These are phyloP conservation scores for Alternaria sp. DNA, from an alignment of 2,329 filamentous ascomycete genomes.

Conservation along the genomic window DNA sequence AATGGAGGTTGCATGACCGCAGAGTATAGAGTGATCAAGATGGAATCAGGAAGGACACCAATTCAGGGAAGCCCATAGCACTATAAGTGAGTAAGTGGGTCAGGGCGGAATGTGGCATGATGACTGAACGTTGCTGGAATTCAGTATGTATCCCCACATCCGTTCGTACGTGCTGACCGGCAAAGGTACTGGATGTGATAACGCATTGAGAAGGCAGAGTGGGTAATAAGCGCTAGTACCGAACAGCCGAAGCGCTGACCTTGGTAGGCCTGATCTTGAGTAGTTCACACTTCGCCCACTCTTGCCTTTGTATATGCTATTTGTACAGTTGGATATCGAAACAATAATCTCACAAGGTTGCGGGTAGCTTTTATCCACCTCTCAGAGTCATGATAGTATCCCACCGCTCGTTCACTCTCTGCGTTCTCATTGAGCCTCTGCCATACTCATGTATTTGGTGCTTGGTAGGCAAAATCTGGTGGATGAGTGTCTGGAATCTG, in stretches of 20 bases:
- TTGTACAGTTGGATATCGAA: neutral
- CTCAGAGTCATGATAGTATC: neutral
- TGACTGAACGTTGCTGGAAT: neutral
- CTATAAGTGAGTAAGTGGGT: neutral
- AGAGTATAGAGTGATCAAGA: neutral
- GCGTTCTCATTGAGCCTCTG: neutral
- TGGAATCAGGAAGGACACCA: neutral
- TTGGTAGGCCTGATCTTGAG: neutral
- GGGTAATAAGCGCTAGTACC: neutral
- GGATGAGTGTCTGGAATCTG: conserved; percentile 5
- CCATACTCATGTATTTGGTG: neutral
- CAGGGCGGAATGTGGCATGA: neutral
- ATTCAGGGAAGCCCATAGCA: neutral
- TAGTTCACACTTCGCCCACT: neutral
- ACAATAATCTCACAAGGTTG: neutral
- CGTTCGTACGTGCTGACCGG: neutral
- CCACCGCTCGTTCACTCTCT: neutral
- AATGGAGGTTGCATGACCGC: neutral
- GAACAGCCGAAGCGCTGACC: neutral
- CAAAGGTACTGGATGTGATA: neutral
- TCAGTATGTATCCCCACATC: neutral
- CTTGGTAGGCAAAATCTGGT: neutral
- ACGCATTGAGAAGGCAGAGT: neutral
- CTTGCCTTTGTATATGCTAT: neutral
- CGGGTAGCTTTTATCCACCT: neutral